phyloP scores from a whole-genome alignment of 768 basidiomycete species.

The Boletus vinaceobasis region DNA sequence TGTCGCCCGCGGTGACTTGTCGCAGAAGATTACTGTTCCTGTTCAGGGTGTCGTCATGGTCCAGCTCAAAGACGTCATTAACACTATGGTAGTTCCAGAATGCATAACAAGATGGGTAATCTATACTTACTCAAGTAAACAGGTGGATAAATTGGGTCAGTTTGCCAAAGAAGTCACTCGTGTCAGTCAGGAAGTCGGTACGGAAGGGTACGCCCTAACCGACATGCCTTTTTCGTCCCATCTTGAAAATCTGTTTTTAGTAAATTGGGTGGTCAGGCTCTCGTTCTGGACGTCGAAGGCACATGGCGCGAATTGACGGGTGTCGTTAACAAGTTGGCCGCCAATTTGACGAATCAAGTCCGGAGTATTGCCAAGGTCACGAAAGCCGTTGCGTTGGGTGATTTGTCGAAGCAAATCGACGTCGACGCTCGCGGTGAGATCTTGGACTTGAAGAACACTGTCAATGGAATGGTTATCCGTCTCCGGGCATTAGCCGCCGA shows the following conservation, averaged over 20 bases:
- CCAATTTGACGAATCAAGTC: constrained; percentile 65
- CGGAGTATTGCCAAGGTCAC: constrained; percentile 60
- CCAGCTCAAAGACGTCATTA: constrained; percentile 76
- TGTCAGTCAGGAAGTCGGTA: constrained; percentile 80
- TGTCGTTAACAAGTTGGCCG: constrained; percentile 78
- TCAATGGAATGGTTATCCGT: constrained; percentile 50
- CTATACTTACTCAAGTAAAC: constrained; percentile 11
- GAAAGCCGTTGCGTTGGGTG: constrained; percentile 81
- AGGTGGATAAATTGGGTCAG: constrained; percentile 73
- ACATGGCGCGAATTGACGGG: constrained; percentile 85
- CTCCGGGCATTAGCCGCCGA: constrained; percentile 71
- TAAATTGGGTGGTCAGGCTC: constrained; percentile 82
- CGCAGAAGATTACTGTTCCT: constrained; percentile 75
- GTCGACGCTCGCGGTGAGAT: constrained; percentile 92
- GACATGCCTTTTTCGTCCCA: background rate
- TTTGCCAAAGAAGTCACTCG: constrained; percentile 92
- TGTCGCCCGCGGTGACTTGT: constrained; percentile 71
- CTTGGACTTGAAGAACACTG: constrained; percentile 67
- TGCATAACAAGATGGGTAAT: background rate
- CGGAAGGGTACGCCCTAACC: constrained; percentile 53
- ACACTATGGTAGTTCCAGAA: constrained; percentile 48
- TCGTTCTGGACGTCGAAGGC: constrained; percentile 85
- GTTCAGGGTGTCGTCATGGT: constrained; percentile 80
- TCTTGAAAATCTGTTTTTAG: constrained; percentile 31
- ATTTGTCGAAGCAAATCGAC: constrained; percentile 86